Conservation (phyloP, 2,329 filamentous ascomycete species). For the Fusarium sp. region DNA sequence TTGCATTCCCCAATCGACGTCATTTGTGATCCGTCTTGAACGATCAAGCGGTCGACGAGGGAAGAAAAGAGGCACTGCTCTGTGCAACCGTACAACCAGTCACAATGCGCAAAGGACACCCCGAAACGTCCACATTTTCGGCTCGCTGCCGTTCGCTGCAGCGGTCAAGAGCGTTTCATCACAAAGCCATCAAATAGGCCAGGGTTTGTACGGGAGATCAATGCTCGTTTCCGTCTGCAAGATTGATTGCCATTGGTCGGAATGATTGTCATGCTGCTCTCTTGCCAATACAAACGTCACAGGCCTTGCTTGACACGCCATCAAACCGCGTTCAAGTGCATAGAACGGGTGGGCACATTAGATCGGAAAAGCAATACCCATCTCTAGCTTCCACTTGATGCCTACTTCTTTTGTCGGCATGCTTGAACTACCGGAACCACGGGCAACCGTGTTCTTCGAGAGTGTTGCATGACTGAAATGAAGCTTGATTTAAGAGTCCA, state of each 20-base stretch:
- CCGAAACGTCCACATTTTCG: neutral
- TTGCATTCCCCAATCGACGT: neutral
- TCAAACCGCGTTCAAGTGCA: neutral
- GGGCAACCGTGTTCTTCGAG: neutral
- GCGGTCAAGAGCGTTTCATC: neutral
- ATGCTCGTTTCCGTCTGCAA: neutral
- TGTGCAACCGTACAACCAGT: slow-evolving; percentile 1
- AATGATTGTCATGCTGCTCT: neutral
- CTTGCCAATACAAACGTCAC: neutral
- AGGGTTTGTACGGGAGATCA: neutral
- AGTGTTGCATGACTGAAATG: neutral
- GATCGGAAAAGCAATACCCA: neutral
- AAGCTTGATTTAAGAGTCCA: neutral
- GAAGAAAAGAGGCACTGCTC: neutral
- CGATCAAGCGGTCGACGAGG: slow-evolving; percentile 6
- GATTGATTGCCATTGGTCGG: neutral
- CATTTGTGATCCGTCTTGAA: neutral
- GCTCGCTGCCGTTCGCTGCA: neutral
- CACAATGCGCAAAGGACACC: neutral
- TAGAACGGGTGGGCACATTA: neutral
- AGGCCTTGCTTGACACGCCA: neutral
- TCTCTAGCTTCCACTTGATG: neutral
- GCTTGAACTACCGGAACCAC: neutral
- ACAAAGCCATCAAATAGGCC: neutral
- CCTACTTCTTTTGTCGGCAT: neutral